Evolutionary conservation across 2,329 filamentous ascomycete genomes (phyloP).

Genomic region (Elsinoe necatrix): DNA sequence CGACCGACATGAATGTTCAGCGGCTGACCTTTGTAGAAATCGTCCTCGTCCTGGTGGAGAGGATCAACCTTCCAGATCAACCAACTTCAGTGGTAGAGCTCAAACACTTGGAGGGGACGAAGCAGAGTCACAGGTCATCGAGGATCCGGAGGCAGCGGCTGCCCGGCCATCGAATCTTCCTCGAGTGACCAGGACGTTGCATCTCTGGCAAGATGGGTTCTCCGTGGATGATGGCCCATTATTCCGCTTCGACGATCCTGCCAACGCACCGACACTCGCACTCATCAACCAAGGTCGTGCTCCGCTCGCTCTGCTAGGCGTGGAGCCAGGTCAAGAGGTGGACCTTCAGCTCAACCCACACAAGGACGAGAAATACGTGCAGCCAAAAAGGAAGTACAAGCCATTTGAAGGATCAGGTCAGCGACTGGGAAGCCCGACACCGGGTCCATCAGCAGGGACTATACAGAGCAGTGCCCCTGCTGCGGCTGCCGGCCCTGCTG

Average conservation of each 20-base stretch:
- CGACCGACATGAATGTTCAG: neutral
- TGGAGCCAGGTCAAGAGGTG: constrained; percentile 64
- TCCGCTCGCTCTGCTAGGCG: constrained; percentile 69
- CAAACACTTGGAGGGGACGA: constrained; percentile 74
- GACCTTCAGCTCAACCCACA: constrained; percentile 69
- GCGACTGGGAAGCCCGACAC: constrained; percentile 68
- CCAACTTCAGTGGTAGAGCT: constrained; percentile 59
- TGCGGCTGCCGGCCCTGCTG: constrained; percentile 25
- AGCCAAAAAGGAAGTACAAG: constrained; percentile 65
- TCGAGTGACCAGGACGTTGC: constrained; percentile 59
- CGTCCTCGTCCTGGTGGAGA: constrained; percentile 47
- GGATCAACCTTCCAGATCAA: constrained; percentile 33
- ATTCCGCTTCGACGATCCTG: constrained; percentile 69
- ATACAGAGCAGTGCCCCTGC: constrained; percentile 25
- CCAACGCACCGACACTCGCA: constrained; percentile 60
- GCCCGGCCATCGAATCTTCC: constrained; percentile 23
- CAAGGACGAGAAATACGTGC: constrained; percentile 64
- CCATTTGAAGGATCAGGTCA: constrained; percentile 66
- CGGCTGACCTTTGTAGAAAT: constrained; percentile 41
- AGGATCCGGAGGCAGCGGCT: constrained; percentile 45
- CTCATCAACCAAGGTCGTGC: constrained; percentile 72
- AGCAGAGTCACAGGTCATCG: constrained; percentile 58
- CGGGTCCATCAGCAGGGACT: constrained; percentile 44
- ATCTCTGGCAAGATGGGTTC: constrained; percentile 78
- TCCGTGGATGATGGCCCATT: constrained; percentile 75